Evolutionary conservation across 208 protist species (phyloP).

Genomic region (Phytomonas sp.): DNA sequence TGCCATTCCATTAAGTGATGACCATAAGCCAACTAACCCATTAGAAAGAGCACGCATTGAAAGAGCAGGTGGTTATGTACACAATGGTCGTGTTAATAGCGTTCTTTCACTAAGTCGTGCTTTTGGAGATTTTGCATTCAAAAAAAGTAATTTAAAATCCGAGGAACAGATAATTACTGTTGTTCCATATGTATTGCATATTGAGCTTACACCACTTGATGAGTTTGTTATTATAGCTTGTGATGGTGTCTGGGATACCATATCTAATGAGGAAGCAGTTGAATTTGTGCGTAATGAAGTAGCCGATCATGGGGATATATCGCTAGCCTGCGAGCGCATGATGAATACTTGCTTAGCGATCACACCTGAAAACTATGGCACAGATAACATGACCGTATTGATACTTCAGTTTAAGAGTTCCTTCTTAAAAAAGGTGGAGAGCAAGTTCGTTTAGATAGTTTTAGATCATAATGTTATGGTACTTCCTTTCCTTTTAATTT

Average conservation of each 20-base stretch:
- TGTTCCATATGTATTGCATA: slow-evolving; percentile 59
- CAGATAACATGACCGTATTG: slow-evolving; percentile 89
- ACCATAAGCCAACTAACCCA: slow-evolving; percentile 91
- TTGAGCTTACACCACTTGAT: slow-evolving; percentile 74
- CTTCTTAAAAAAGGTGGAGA: slow-evolving; percentile 75
- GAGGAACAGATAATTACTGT: slow-evolving; percentile 72
- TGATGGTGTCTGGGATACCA: slow-evolving; percentile 91
- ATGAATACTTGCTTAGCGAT: slow-evolving; percentile 74
- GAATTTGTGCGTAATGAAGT: slow-evolving; percentile 86
- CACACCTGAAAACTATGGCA: slow-evolving; percentile 60
- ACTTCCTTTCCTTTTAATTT: neutral
- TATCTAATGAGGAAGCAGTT: slow-evolving; percentile 84
- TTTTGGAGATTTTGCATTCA: slow-evolving; percentile 93
- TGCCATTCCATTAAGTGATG: slow-evolving; percentile 88
- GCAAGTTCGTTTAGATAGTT: slow-evolving; percentile 15
- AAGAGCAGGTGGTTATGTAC: slow-evolving; percentile 85
- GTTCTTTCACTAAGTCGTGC: slow-evolving; percentile 92
- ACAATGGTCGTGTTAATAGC: slow-evolving; percentile 90
- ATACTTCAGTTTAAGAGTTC: slow-evolving; percentile 87
- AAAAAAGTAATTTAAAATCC: slow-evolving; percentile 57
- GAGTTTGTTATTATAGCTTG: slow-evolving; percentile 91
- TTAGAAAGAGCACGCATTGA: slow-evolving; percentile 81
- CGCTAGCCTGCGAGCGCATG: slow-evolving; percentile 75
- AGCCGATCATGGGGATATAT: slow-evolving; percentile 73
- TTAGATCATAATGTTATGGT: neutral